Base-by-base conservation (phyloP, 495 filamentous ascomycete species). In the Tuber indicum region DNA sequence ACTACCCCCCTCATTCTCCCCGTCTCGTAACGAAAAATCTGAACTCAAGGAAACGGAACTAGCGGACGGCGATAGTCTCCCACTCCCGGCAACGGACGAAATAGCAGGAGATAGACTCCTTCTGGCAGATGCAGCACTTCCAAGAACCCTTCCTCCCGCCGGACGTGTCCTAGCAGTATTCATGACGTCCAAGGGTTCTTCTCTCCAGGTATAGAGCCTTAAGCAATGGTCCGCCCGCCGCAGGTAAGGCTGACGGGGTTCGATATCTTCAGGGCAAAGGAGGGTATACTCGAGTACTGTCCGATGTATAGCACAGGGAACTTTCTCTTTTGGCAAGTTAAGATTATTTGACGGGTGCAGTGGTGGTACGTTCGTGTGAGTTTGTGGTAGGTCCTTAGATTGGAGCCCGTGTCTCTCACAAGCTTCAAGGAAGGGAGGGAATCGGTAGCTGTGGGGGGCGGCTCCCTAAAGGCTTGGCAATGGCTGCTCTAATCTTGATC, bases 21-120 rank as follows among this genome's bases (percentile, higher is more conserved):
- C 85, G 85, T 85, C 88, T 87, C 72, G 88, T 86, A 72, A 89
- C 81, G 9, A 89, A 88, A 73, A 91, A 87, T 77, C 88, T 85
- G 91, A 91, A 81, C 86, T 89, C 76, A 92, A 86, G 32, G 89
- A 90, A 70, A 89, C 79, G 73, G 87, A 88, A 84, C 88, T 89
- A 74, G 87, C 86, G 45, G 89, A 88, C n/a, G 89, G 89, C 72
- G 89, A 90, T n/a, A 89, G 84, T 69, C 87, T 84, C 76, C 85
- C 86, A 45, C 58, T 77, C 9, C 75, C 75, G 6, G 62, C 45
- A 47, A 74, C 62, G 9, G 75, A 69, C 43, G 78, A 71, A 17
- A 79, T 72, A 49, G 77, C 78, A 49, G 78, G 78, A 52, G 78
- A 80, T 72, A 80, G 77, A 42, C 78, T 80, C 46, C 78, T 78